Percentiles rank a stretch among this genome's conserved stretches.
Evolutionary conservation across 139 green algal species (phyloP).

Genomic region (Tetratostichococcus sp.): DNA sequence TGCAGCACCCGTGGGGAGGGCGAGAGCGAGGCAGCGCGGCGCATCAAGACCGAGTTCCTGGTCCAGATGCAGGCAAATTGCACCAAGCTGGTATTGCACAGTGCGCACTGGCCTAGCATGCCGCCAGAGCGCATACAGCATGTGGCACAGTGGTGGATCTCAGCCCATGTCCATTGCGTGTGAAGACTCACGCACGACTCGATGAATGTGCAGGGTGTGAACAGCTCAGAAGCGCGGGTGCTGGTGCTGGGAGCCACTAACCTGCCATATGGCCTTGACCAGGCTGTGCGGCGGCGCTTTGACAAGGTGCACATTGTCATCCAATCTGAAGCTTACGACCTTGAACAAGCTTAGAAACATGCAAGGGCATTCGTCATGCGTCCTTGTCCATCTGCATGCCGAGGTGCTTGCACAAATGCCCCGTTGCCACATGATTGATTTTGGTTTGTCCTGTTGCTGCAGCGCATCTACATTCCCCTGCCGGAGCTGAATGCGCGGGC

Average conservation of each 20-base stretch:
- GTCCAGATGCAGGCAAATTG: slow-evolving; percentile 92
- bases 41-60: slow-evolving; percentile 99
- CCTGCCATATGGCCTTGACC: slow-evolving; percentile 93
- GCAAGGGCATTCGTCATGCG: too few relatives aligned
- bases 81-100: too few relatives aligned
- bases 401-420: too few relatives aligned
- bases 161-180: too few relatives aligned
- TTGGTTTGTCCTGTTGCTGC: not conserved
- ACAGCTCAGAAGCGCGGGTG: slow-evolving; percentile 37
- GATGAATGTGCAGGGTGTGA: slow-evolving; percentile 38
- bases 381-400: too few relatives aligned
- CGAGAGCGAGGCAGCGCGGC: slow-evolving; percentile 91
- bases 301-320: slow-evolving; percentile 67
- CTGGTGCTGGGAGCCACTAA: slow-evolving; percentile 97
- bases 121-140: too few relatives aligned
- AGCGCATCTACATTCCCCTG: slow-evolving; percentile 98
- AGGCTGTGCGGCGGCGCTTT: slow-evolving; percentile 83
- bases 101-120: too few relatives aligned
- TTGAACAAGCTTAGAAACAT: too few relatives aligned
- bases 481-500: slow-evolving; percentile 82
- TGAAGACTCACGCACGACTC: too few relatives aligned
- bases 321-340: too few relatives aligned
- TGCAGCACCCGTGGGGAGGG: slow-evolving; percentile 81
- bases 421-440: too few relatives aligned
- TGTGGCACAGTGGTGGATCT: too few relatives aligned